Evolutionary conservation across 805 yeast species (phyloP).

Genomic region (Henningerozyma blattae): DNA sequence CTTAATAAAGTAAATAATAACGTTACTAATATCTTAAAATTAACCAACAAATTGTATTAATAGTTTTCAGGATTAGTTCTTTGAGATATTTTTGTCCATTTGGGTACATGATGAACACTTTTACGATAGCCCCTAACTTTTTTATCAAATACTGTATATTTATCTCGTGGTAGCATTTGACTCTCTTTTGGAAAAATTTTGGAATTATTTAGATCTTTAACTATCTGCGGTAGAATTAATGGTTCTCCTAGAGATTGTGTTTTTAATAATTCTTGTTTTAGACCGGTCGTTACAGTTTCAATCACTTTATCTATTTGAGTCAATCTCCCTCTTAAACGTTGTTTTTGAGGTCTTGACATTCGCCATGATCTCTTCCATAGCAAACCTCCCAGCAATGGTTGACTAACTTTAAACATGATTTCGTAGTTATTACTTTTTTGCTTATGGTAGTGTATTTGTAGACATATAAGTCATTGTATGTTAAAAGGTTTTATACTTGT

Average conservation of each 20-base stretch:
- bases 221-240: conserved; percentile 12
- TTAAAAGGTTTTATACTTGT: too few species aligned
- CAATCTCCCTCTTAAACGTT: conserved; percentile 75
- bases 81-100: conserved; percentile 79
- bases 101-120: conserved; percentile 76
- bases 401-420: conserved; percentile 18
- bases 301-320: conserved; percentile 71
- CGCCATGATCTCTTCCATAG: conserved; percentile 63
- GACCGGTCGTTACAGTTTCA: conserved; percentile 27
- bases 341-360: conserved; percentile 69
- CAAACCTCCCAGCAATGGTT: conserved; percentile 20
- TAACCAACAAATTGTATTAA: conserved; percentile 23
- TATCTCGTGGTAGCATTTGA: conserved; percentile 73
- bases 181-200: conserved; percentile 58
- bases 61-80: conserved; percentile 69
- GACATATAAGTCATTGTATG: too few species aligned
- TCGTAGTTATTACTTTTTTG: too few species aligned
- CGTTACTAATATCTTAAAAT: too few species aligned
- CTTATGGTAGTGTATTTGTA: too few species aligned
- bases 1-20: not conserved
- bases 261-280: conserved; percentile 17
- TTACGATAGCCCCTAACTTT: conserved; percentile 73
- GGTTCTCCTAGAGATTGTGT: too few species aligned
- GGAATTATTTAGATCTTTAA: conserved; percentile 17
- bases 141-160: conserved; percentile 76